Base-by-base conservation (phyloP, 2,329 filamentous ascomycete species). In the Lizonia empirigonia region DNA sequence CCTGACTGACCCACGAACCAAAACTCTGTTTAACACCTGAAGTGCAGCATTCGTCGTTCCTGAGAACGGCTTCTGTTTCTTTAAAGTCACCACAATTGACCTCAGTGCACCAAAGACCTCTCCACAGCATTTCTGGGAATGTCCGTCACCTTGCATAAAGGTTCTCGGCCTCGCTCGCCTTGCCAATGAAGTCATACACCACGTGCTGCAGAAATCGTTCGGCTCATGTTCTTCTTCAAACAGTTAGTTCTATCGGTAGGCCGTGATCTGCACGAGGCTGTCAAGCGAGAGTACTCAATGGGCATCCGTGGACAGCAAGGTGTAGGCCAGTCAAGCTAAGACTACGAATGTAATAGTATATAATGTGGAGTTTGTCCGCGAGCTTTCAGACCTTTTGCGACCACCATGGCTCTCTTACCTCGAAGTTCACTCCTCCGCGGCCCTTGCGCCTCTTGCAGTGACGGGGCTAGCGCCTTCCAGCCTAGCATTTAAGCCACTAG, bases 201-300 rank as follows among this genome's bases (percentile, higher is more conserved):
- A 58, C 55, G 45, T 56, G 57, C 50, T 22, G 51, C 26, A 38
- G 15, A 37, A 53, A 56, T 52, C 27, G 48, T 56, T 56, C 55
- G 56, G 51, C 49, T 53, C 47, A 51, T 55, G 48, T 49, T 55
- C 53, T 39, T 44, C 54, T 55, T 22, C 27, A 42, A 42, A 42
- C 30, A 55, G 59, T 54, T 62, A 62, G 57, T 50, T 44, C 50
- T 35, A 44, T 55, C 34, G 35, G 42, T 47, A 58, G 54, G 37
- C 55, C 40, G 51, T 19, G 41, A 50, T 55, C 46, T 55, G 46
- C 41, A 44, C 37, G 46, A 54, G 45, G 41, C 46, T 55, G 51
- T 44, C 51, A 50, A 55, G 50, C 51, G 51, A 50, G 51, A 50
- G 51, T 55, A 50, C 45, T 55, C 36, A 16, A 55, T 55, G 46